Evolutionary conservation across 2,329 filamentous ascomycete genomes (phyloP).

Genomic region (Dactylellina leptospora): DNA sequence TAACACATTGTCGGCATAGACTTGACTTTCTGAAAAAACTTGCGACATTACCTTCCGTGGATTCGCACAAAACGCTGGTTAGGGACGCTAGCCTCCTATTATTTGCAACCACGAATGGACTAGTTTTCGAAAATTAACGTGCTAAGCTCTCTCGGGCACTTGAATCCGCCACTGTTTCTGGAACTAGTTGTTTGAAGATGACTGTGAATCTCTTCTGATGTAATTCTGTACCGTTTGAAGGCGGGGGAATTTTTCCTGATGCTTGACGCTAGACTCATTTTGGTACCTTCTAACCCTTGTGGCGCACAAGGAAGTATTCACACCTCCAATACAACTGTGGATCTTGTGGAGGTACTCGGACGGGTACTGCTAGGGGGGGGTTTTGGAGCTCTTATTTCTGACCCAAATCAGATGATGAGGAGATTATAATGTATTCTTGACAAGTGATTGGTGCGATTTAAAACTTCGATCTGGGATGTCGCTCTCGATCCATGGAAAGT

Average conservation of each 20-base stretch:
- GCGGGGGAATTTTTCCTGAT: not conserved
- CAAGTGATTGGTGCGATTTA: not conserved
- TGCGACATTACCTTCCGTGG: not conserved
- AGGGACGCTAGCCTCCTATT: not conserved
- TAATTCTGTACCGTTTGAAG: constrained; percentile 1
- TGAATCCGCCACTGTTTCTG: constrained; percentile 10
- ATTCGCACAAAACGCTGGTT: not conserved
- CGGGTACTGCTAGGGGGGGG: too few species aligned
- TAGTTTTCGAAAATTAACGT: not conserved
- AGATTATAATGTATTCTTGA: not conserved
- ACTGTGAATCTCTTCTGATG: not conserved
- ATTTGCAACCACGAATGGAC: not conserved
- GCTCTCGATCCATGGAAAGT: too few species aligned
- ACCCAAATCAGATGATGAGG: not conserved
- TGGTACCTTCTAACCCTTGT: constrained; percentile 1
- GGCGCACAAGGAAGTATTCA: not conserved
- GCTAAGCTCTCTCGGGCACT: constrained; percentile 5
- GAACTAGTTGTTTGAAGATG: constrained; percentile 21
- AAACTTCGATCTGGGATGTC: not conserved
- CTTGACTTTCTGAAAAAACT: not conserved
- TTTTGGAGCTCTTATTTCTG: not conserved
- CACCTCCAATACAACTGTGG: constrained; percentile 1
- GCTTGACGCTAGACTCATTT: not conserved
- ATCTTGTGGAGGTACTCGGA: too few species aligned
- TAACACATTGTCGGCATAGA: not conserved